Evolutionary conservation across 768 basidiomycete genomes (phyloP).

Genomic region (Boletus subparvulus): DNA sequence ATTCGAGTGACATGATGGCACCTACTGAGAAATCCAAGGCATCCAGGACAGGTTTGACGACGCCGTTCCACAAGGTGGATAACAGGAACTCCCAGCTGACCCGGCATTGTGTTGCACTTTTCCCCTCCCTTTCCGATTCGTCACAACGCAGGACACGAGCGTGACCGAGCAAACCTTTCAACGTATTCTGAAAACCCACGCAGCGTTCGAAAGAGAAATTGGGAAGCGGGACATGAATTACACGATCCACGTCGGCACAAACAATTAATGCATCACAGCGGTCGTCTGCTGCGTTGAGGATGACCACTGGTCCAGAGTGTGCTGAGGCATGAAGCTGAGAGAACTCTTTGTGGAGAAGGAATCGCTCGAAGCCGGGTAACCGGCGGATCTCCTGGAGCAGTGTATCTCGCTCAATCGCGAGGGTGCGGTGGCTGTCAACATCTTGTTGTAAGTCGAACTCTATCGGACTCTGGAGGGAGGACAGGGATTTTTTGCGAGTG

Average conservation of each 20-base stretch:
- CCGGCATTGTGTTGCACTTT: neutral
- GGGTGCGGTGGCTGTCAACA: neutral
- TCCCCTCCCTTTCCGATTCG: neutral
- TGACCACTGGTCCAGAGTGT: neutral
- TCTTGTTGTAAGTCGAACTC: neutral
- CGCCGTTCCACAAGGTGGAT: neutral
- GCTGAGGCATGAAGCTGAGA: neutral
- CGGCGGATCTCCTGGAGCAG: too few relatives aligned
- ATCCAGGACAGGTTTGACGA: conserved; percentile 2
- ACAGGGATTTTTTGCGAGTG: neutral
- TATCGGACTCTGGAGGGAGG: neutral
- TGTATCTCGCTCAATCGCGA: too few relatives aligned
- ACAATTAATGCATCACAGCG: neutral
- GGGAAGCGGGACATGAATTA: neutral
- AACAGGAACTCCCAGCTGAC: neutral
- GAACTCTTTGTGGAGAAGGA: neutral
- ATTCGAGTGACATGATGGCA: neutral
- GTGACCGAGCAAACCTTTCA: neutral
- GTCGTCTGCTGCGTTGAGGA: neutral
- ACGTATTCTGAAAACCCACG: neutral
- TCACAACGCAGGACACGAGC: too few relatives aligned
- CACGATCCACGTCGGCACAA: neutral
- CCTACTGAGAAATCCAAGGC: neutral
- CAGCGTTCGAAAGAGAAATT: neutral
- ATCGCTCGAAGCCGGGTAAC: too few relatives aligned